Base-by-base conservation (phyloP, 1,284 basidiomycete genomes). In the Puccinia horiana region DNA sequence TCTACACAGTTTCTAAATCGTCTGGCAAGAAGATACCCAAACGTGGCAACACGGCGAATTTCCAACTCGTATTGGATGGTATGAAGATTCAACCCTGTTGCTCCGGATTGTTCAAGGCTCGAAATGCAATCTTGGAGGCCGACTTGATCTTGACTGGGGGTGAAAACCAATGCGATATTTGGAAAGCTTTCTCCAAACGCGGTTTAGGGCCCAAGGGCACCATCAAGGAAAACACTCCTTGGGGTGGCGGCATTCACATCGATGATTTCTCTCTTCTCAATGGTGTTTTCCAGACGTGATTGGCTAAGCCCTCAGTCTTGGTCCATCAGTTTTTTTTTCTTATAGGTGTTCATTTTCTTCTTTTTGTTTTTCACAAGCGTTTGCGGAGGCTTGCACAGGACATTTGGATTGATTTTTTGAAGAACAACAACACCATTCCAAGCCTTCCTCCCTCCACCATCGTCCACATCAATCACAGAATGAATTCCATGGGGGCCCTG, bases 81-180 rank as follows among this genome's bases (percentile, higher is more conserved):
- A 95, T 98, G 94, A 98, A 98, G 90, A 88, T 96, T 69, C 95
- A 98, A 87, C 92, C 93, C 6, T 98, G 96, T 88, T 90, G 92
- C 77, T 96, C 83, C 16, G 87, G 86, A 56, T 97, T 98, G 92
- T 93, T 96, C 85, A 92, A 95, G 84, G 93, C 95, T 16, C 91
- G 96, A 83, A 92, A 95, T 87, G 95, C 95, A 26, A 96, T 98
- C 86, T 91, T 98, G 82, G 35, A 94, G 85, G 95, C 96, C n/a
- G 96, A 98, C 88, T 88, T 94, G 87, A 88, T 93, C 69, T 90
- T 96, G 82, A 98, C 96, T 0, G 93, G 92, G 29, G 96, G 96
- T 20, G 93, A 94, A 89, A 98, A 98, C 89, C 89, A 90, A 85
- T 98, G 96, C 88, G 88, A 90, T 23, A 88, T 98, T 83, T 98